Evolutionary conservation across 2,329 filamentous ascomycete species (phyloP).

Genomic region (Leptographium flavum): DNA sequence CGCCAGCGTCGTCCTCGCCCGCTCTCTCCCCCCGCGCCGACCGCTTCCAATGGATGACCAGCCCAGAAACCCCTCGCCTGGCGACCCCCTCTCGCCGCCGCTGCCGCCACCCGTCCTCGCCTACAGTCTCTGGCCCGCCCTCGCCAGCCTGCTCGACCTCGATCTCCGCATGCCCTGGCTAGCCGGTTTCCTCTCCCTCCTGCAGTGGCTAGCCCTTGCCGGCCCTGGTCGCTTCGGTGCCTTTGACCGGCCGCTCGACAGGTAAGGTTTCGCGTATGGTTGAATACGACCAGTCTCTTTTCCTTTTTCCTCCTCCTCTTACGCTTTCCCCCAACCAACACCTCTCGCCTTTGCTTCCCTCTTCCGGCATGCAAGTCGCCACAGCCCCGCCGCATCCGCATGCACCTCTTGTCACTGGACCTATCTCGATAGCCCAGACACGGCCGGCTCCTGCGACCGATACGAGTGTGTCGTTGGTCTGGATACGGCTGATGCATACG

Average conservation of each 20-base stretch:
- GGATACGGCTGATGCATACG: too few relatives aligned
- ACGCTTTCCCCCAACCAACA: neutral
- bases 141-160: slow-evolving; percentile 59
- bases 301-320: neutral
- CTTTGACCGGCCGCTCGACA: slow-evolving; percentile 70
- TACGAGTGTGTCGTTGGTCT: neutral
- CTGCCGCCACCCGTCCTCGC: slow-evolving; percentile 46
- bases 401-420: slow-evolving; percentile 7
- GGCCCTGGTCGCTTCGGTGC: slow-evolving; percentile 65
- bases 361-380: neutral
- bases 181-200: slow-evolving; percentile 56
- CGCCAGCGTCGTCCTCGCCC: slow-evolving; percentile 49
- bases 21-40: slow-evolving; percentile 45
- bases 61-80: neutral
- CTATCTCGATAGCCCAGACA: neutral
- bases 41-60: neutral
- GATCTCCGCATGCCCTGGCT: slow-evolving; percentile 84
- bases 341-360: neutral
- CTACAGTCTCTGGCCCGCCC: slow-evolving; percentile 65
- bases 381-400: slow-evolving; percentile 6
- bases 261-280: slow-evolving; percentile 57
- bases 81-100: neutral
- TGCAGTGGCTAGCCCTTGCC: slow-evolving; percentile 57
- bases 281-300: too few relatives aligned
- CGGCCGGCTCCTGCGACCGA: neutral